A percentile compares a stretch with the other conserved stretches of the same genome.
Evolutionary conservation across 768 basidiomycete species (phyloP).

Genomic region (Psilocybe subaeruginosa): DNA sequence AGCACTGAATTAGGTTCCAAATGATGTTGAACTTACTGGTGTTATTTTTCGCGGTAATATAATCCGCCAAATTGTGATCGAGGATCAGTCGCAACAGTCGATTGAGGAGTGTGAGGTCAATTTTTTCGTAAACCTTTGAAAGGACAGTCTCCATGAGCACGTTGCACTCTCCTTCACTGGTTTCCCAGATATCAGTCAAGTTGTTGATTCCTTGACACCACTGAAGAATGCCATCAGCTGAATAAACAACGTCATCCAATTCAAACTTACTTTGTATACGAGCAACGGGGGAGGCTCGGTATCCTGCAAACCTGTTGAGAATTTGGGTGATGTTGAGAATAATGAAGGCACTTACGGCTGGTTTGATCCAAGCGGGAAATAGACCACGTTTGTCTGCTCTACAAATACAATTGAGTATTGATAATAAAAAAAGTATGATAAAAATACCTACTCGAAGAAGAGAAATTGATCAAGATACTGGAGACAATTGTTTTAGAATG

Average conservation of each 20-base stretch:
- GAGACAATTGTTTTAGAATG: slow-evolving; percentile 14
- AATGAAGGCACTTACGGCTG: slow-evolving; percentile 52
- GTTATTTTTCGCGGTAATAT: slow-evolving; percentile 99
- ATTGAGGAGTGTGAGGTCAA: slow-evolving; percentile 94
- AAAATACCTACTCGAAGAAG: slow-evolving; percentile 78
- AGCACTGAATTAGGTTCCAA: not conserved
- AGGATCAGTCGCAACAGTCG: slow-evolving; percentile 94
- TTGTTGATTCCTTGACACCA: slow-evolving; percentile 99
- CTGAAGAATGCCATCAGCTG: slow-evolving; percentile 25
- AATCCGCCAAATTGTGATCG: slow-evolving; percentile 98
- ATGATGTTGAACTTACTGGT: slow-evolving; percentile 48
- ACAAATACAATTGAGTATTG: slow-evolving; percentile 5
- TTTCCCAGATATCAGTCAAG: slow-evolving; percentile 98
- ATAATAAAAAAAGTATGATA: not conserved
- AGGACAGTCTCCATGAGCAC: slow-evolving; percentile 99
- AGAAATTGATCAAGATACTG: slow-evolving; percentile 97
- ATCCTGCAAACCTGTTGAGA: slow-evolving; percentile 44
- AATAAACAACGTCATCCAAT: not conserved
- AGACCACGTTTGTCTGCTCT: slow-evolving; percentile 94
- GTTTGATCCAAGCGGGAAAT: slow-evolving; percentile 99
- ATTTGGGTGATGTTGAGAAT: slow-evolving; percentile 1
- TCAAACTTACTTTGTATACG: slow-evolving; percentile 76
- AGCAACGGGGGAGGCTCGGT: slow-evolving; percentile 96
- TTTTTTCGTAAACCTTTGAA: slow-evolving; percentile 98
- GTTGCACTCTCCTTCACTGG: slow-evolving; percentile 95